These are phyloP conservation scores for Trichoderma gamsii DNA, from an alignment of 495 filamentous ascomycete species.

Conservation along the genomic window DNA sequence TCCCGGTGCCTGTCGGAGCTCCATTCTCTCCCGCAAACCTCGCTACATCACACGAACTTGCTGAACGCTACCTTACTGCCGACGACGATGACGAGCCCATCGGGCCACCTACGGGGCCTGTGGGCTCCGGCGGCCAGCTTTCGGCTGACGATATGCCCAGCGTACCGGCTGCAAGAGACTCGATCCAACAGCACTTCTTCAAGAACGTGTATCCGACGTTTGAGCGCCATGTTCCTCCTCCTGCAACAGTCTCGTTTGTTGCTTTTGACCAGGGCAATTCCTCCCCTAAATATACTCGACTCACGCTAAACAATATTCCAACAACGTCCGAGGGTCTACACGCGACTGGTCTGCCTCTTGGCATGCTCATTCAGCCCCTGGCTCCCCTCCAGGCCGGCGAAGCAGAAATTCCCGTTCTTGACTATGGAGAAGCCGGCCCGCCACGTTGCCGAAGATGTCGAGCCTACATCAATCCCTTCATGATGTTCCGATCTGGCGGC, in stretches of 20 bases:
- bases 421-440: slow-evolving; percentile 89
- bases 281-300: slow-evolving; percentile 85
- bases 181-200: slow-evolving; percentile 74
- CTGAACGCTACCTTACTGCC: slow-evolving; percentile 41
- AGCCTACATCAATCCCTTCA: slow-evolving; percentile 98
- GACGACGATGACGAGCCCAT: slow-evolving; percentile 21
- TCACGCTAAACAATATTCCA: slow-evolving; percentile 90
- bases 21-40: slow-evolving; percentile 47
- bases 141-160: slow-evolving; percentile 93
- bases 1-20: slow-evolving; percentile 55
- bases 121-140: slow-evolving; percentile 66
- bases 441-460: slow-evolving; percentile 90
- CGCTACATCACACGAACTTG: slow-evolving; percentile 43
- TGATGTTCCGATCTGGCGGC: slow-evolving; percentile 90
- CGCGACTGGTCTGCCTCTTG: slow-evolving; percentile 75
- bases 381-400: slow-evolving; percentile 81
- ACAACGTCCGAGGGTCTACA: slow-evolving; percentile 71
- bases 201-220: slow-evolving; percentile 89
- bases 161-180: slow-evolving; percentile 77
- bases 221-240: slow-evolving; percentile 82
- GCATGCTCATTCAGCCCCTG: slow-evolving; percentile 83
- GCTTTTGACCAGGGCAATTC: slow-evolving; percentile 94
- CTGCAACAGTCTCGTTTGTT: slow-evolving; percentile 83
- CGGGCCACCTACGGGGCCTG: slow-evolving; percentile 26
- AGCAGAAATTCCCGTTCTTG: slow-evolving; percentile 80